Base-by-base conservation (phyloP, 2,329 filamentous ascomycete genomes). In the Beauveria rudraprayagi region DNA sequence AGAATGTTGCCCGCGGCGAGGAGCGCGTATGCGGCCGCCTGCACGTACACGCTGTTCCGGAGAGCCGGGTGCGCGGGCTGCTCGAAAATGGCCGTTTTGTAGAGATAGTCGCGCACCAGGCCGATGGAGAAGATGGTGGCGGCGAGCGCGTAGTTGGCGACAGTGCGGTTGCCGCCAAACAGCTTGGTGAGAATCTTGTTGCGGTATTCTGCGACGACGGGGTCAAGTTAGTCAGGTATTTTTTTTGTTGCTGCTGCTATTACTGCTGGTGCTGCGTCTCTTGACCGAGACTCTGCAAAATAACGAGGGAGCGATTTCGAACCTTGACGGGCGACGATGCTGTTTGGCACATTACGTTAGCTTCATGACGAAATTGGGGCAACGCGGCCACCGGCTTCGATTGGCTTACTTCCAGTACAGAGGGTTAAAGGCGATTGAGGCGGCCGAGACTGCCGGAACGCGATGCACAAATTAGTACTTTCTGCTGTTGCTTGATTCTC, bases 361-460 rank as follows among this genome's bases (percentile, higher is more conserved):
- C 71, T 80, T 41, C 52, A 48, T 56, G 47, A 60, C 50, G n/a
- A 19, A 16, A 16, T 37, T 5, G 34, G 22, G 56, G 46, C 24
- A 26, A 51, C 19, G 24, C 56, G 44, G 53, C 47, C 41, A 50
- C 65, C 63, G 56, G 61, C n/a, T 58, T 54, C 19, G 30, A 55
- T 54, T 41, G 50, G 46, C 90, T 80, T 82, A 96, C 92, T 99
- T 99, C 94, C 94, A 99, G 76, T 97, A 97, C n/a, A 94, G 88
- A 24, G 94, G 94, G 76, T 99, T 99, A 77, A 99, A 97, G 54
- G 88, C 83, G 76, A 99, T 96, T 58, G 90, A 84, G 61, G 80
- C 82, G 53, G 87, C 90, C 67, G 91, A 90, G 67, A 94, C 92
- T 96, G 62, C 54, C 62, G n/a, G 48, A 60, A 60, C n/a, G 55